phyloP scores from a whole-genome alignment of 2,329 filamentous ascomycete species.

The Pyrenophora tritici-repentis region DNA sequence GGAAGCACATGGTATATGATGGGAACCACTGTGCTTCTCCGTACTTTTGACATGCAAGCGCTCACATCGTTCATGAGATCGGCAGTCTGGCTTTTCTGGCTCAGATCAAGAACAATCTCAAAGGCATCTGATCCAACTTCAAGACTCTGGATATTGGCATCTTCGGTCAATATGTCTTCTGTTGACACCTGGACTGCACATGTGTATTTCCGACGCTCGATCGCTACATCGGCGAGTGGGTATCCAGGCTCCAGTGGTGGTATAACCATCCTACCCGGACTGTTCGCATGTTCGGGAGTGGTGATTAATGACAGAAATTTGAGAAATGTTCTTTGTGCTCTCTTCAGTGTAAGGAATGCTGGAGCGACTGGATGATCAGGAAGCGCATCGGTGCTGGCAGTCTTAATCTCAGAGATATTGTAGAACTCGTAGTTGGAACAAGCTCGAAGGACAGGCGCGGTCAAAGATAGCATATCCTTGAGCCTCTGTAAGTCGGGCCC shows the following conservation, averaged over 20 bases:
- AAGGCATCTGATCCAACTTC: conserved; percentile 71
- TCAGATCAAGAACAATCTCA: conserved; percentile 61
- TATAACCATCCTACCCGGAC: conserved; percentile 35
- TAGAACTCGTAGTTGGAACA: conserved; percentile 79
- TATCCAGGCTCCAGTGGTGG: conserved; percentile 67
- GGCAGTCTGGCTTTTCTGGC: conserved; percentile 16
- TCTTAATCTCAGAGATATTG: conserved; percentile 66
- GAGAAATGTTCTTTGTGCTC: conserved; percentile 70
- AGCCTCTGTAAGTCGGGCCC: conserved; percentile 61
- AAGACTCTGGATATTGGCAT: conserved; percentile 66
- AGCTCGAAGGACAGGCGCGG: conserved; percentile 63
- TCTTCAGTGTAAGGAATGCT: conserved; percentile 69
- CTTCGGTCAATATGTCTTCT: conserved; percentile 58
- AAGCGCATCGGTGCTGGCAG: conserved; percentile 18
- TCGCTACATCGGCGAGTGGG: conserved; percentile 65
- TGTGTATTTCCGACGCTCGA: conserved; percentile 67
- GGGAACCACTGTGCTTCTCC: conserved; percentile 63
- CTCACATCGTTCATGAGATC: conserved; percentile 55
- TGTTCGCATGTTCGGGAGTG: conserved; percentile 52
- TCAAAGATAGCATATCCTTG: conserved; percentile 62
- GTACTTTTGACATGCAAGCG: conserved; percentile 62
- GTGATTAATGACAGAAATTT: conserved; percentile 69
- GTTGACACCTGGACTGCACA: conserved; percentile 68
- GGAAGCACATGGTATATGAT: conserved; percentile 49
- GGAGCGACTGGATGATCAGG: conserved; percentile 48